Evolutionary conservation across 2,329 filamentous ascomycete genomes (phyloP), one percentile per base, ranked within the genome.

Genomic region (Fusarium luffae): DNA sequence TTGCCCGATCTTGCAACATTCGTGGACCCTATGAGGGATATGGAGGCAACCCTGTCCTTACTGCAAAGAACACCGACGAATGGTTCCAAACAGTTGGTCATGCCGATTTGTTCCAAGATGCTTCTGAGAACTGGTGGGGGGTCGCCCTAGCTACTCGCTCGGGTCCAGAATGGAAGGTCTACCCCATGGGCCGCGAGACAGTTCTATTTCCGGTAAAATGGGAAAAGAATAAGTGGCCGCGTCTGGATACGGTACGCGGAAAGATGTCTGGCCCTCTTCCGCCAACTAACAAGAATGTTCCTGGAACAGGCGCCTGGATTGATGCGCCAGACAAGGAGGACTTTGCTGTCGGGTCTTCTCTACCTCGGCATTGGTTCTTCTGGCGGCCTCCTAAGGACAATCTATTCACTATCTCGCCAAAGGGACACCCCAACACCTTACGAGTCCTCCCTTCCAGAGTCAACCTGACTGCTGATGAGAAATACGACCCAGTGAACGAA

Each of bases 1-100:
- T 85, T 32, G 82, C 83, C 0, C 78, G 84, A 4, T 78, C 82
- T 5, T 19, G 23, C 18, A 8, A 44, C 19, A 23, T 44, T 18
- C 19, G 14, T 27, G 46, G 46, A 30, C 46, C 28, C 14, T 49
- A 32, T 4, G 23, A 49, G 8, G 28, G 46, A 13, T 49, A 49
- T 5, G n/a, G n/a, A 13, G 12, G 28, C 11, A 49, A 49, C n/a
- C 28, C 28, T 5, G 11, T 49, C 46, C 28, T 49, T 5, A 49
- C 46, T 12, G 28, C 27, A 7, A 49, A 32, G n/a, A 32, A 32
- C 18, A 34, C 46, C 16, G 11, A 49, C 6, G n/a, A 34, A 8
- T 49, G 23, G 19, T 49, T 49, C 46, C 46, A 49, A 16, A 49
- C 46, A 7, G 46, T 49, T 7, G 46, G 28, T 5, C 46, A 49